Evolutionary conservation across 257 asterid species (phyloP).

Genomic region (Thymus quinquecostatus): DNA sequence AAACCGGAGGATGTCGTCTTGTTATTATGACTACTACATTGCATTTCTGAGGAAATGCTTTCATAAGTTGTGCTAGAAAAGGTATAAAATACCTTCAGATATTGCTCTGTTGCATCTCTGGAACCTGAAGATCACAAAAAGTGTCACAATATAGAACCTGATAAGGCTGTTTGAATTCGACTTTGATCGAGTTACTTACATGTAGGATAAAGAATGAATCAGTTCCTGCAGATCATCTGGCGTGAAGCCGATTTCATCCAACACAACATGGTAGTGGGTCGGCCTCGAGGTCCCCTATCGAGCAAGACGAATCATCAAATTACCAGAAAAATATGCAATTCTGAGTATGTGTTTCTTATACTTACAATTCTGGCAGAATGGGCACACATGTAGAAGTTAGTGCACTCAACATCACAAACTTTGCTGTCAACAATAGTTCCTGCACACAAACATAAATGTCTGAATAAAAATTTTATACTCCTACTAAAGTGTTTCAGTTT

Average conservation of each 20-base stretch:
- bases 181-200: constrained; percentile 34
- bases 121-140: constrained; percentile 36
- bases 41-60: too few relatives aligned
- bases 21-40: too few relatives aligned
- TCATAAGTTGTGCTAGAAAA: background rate
- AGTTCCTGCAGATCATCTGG: constrained; percentile 52
- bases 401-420: constrained; percentile 37
- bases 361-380: constrained; percentile 43
- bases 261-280: constrained; percentile 50
- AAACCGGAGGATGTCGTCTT: background rate
- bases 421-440: constrained; percentile 40
- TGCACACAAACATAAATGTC: constrained; percentile 7
- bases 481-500: too few relatives aligned
- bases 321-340: too few relatives aligned
- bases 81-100: constrained; percentile 44
- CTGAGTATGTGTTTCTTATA: too few relatives aligned
- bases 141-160: background rate
- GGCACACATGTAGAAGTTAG: constrained; percentile 41
- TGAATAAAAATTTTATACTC: background rate
- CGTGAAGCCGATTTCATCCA: constrained; percentile 54
- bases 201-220: constrained; percentile 46
- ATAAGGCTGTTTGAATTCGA: background rate
- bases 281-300: constrained; percentile 58
- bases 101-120: constrained; percentile 53
- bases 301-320: constrained; percentile 6